A percentile compares a stretch with the other conserved stretches of the same genome.
Evolutionary conservation across 1,284 basidiomycete species (phyloP).

Genomic region (Rhodotorula sp.): DNA sequence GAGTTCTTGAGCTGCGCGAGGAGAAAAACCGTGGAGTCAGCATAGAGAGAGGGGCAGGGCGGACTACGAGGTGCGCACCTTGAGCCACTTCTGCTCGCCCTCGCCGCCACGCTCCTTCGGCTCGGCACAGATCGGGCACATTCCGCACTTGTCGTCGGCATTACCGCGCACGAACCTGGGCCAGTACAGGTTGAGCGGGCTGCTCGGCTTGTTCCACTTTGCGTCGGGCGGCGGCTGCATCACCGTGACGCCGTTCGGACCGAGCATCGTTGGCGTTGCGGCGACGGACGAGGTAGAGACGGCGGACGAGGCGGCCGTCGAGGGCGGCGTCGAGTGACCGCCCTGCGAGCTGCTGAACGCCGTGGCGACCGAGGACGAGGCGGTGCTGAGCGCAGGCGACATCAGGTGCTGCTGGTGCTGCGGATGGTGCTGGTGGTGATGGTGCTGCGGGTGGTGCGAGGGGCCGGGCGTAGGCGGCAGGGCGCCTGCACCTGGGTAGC

Average conservation of each 20-base stretch:
- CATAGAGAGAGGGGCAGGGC: neutral
- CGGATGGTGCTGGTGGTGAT: neutral
- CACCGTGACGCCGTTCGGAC: conserved; percentile 19
- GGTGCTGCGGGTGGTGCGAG: neutral
- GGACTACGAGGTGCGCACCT: conserved; percentile 60
- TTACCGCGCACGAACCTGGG: conserved; percentile 72
- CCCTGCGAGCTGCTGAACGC: neutral
- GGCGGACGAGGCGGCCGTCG: conserved; percentile 3
- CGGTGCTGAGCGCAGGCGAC: neutral
- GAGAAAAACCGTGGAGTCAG: neutral
- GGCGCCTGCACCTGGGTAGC: conserved; percentile 1
- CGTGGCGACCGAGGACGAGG: conserved; percentile 1
- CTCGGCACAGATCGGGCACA: conserved; percentile 76
- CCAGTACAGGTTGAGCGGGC: conserved; percentile 65
- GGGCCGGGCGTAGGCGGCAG: neutral
- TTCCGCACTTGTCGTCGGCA: conserved; percentile 67
- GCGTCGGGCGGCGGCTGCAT: conserved; percentile 26
- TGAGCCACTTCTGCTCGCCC: conserved; percentile 65
- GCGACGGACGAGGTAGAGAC: neutral
- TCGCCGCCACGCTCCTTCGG: conserved; percentile 63
- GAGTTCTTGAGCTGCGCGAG: conserved; percentile 38
- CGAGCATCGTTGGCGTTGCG: conserved; percentile 42
- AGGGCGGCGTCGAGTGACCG: neutral
- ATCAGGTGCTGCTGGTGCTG: neutral
- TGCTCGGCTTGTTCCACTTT: conserved; percentile 41